phyloP scores from a whole-genome alignment of 129 eudicot genomes.

The Flaveria trinervia region DNA sequence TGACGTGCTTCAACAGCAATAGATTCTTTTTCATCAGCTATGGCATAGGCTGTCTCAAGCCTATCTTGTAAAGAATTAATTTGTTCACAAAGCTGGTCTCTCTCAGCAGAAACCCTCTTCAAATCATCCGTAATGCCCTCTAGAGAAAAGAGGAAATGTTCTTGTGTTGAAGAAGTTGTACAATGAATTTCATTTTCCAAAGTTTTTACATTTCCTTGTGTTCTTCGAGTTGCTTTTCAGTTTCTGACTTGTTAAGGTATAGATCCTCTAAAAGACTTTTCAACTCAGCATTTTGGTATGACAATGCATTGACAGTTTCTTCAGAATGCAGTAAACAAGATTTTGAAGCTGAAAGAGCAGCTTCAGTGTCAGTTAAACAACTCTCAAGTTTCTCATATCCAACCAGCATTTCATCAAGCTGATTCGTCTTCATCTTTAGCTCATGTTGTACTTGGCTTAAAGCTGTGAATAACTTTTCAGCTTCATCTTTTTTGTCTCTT shows the following conservation, averaged over 20 bases:
- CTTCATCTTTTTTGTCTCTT: constrained; percentile 68
- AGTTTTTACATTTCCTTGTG: constrained; percentile 55
- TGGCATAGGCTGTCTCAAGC: constrained; percentile 64
- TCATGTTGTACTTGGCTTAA: constrained; percentile 55
- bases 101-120: constrained; percentile 54
- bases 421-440: constrained; percentile 50
- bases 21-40: constrained; percentile 93
- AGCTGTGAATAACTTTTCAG: constrained; percentile 50
- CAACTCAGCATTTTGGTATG: constrained; percentile 60
- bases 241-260: constrained; percentile 57
- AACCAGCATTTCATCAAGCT: constrained; percentile 49
- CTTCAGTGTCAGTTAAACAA: constrained; percentile 56
- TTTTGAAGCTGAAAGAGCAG: constrained; percentile 53
- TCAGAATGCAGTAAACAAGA: constrained; percentile 59
- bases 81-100: constrained; percentile 63
- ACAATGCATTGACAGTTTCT: constrained; percentile 49
- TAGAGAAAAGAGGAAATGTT: constrained; percentile 46
- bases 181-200: constrained; percentile 69
- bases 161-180: constrained; percentile 46
- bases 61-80: constrained; percentile 54
- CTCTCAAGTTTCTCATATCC: constrained; percentile 51
- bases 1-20: constrained; percentile 83
- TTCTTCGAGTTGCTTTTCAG: constrained; percentile 68
- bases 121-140: constrained; percentile 58
- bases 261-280: constrained; percentile 60